Base-by-base conservation (phyloP, 306 rosid species). In the Cicer judaicum region DNA sequence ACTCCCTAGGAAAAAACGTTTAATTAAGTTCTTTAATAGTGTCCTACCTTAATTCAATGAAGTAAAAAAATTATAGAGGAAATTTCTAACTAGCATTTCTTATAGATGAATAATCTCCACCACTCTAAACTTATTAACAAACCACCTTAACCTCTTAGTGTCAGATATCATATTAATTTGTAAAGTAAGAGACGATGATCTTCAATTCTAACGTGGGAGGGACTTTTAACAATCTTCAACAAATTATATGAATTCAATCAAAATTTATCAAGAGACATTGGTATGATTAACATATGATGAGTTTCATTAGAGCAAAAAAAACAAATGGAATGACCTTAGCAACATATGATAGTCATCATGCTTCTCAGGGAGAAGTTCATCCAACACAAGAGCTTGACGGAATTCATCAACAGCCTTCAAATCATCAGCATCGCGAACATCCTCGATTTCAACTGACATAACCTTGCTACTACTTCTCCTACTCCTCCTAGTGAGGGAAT, bases 301-400 rank as follows among this genome's bases (percentile, higher is more conserved):
- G 62, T 16, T 18, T 19, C 3, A 19, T 8, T 41, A 10, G 64
- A 10, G 11, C 44, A 60, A 36, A 10, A 60, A 3, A 56, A 24
- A 12, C 2, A 69, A 53, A 2, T 11, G 41, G 85, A 88, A 3
- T 5, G 7, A 89, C 98, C 98, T 92, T 48, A 94, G 94, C 85
- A 94, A 44, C 86, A 54, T 87, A 73, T 94, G 98, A 86, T 88
- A 92, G 73, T 94, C 98, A 84, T 94, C 95, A 65, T 94, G 94
- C 85, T 88, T 88, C 12, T 86, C 44, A 61, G 94, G 97, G 56
- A 94, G 87, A 41, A 91, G 84, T 52, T 90, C 95, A 14, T 91
- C 98, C 81, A 84, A 81, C 7, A 90, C 55, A 60, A 94, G 91
- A 48, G 85, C 82, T 83, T 90, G 96, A 40, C 95, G 97, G 76